Conservation (phyloP, 108 stramenopile species). For the Cyclotella sp. region DNA sequence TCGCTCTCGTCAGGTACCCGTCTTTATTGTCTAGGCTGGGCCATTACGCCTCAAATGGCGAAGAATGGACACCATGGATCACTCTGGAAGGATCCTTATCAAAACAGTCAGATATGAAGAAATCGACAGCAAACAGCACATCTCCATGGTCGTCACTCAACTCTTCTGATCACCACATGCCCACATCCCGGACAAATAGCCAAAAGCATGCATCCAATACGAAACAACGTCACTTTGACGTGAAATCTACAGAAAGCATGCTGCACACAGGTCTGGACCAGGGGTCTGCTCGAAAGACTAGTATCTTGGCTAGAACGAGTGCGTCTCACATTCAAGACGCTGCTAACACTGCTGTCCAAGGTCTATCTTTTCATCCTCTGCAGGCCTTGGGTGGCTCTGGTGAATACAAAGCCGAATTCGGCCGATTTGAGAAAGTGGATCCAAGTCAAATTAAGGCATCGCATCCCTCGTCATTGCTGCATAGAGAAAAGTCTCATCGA, state of each 20-base stretch:
- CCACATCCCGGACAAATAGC: constrained; percentile 44
- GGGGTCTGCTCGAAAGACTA: background rate
- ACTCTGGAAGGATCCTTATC: constrained; percentile 26
- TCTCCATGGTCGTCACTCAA: background rate
- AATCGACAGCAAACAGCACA: constrained; percentile 1
- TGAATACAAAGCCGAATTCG: background rate
- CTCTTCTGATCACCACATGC: constrained; percentile 28
- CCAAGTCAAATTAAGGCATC: background rate
- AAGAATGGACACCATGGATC: constrained; percentile 41
- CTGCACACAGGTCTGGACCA: constrained; percentile 29
- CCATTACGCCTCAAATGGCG: background rate
- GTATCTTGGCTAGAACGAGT: constrained; percentile 19
- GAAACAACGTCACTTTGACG: constrained; percentile 36
- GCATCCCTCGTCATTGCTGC: constrained; percentile 23
- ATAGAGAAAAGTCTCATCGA: constrained; percentile 7
- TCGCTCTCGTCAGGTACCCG: constrained; percentile 55
- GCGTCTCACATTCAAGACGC: constrained; percentile 51
- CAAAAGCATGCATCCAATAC: constrained; percentile 31
- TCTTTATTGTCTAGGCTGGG: constrained; percentile 15
- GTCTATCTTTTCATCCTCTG: constrained; percentile 27
- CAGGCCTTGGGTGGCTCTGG: background rate
- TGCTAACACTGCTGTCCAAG: constrained; percentile 13
- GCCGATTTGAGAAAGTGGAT: background rate
- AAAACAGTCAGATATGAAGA: background rate
- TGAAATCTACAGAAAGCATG: constrained; percentile 46